Conservation (phyloP, 2,329 filamentous ascomycete species). For the Sporothrix euskadiensis region DNA sequence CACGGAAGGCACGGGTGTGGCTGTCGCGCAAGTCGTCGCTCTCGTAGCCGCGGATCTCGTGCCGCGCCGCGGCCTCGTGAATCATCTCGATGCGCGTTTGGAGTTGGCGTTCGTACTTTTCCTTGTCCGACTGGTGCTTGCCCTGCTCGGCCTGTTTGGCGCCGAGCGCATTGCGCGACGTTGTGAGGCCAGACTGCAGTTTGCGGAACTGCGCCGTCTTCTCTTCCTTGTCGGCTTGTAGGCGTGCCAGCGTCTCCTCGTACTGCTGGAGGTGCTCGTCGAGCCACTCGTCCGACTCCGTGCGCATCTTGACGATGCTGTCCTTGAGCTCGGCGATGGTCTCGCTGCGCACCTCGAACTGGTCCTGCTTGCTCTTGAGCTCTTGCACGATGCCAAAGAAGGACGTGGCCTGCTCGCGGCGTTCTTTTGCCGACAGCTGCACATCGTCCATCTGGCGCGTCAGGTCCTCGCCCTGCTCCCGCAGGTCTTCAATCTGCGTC, state of each 20-base stretch:
- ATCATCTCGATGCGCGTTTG: slow-evolving; percentile 70
- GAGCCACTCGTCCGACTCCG: slow-evolving; percentile 76
- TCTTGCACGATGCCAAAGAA: slow-evolving; percentile 74
- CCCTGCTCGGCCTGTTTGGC: slow-evolving; percentile 66
- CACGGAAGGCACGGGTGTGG: slow-evolving; percentile 74
- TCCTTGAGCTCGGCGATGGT: slow-evolving; percentile 69
- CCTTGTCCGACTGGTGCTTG: slow-evolving; percentile 80
- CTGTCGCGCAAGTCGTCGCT: slow-evolving; percentile 68
- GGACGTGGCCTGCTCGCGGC: slow-evolving; percentile 70
- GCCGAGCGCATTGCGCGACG: slow-evolving; percentile 50
- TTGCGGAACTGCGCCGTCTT: slow-evolving; percentile 66
- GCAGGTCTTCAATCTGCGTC: slow-evolving; percentile 63
- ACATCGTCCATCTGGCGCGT: slow-evolving; percentile 63
- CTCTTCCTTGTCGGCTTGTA: slow-evolving; percentile 62
- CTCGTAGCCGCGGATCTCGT: slow-evolving; percentile 84
- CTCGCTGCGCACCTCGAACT: slow-evolving; percentile 68
- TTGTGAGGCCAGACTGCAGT: slow-evolving; percentile 54
- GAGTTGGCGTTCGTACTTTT: slow-evolving; percentile 80
- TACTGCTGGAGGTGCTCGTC: slow-evolving; percentile 73
- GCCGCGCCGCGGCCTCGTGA: slow-evolving; percentile 71
- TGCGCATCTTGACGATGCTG: slow-evolving; percentile 69
- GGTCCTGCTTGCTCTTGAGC: slow-evolving; percentile 73
- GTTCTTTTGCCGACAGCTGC: slow-evolving; percentile 50
- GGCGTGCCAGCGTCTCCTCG: slow-evolving; percentile 68
- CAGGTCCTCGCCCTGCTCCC: slow-evolving; percentile 59